phyloP scores from a whole-genome alignment of 2,329 filamentous ascomycete species.

The Colletotrichum somersetense region DNA sequence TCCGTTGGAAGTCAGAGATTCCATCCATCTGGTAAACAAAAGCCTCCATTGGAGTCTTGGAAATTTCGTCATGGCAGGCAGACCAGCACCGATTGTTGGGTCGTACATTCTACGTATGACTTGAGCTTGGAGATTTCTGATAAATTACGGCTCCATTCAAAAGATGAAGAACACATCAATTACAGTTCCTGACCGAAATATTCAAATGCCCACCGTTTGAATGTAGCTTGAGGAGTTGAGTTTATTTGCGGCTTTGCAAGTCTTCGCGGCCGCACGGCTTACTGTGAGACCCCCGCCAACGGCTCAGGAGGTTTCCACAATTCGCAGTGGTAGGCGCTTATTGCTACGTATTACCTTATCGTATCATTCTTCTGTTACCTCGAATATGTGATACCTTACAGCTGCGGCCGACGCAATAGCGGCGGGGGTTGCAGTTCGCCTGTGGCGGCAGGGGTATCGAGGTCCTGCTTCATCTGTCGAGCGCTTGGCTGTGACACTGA shows the following conservation, averaged over 20 bases:
- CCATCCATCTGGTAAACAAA: background rate
- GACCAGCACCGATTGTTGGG: background rate
- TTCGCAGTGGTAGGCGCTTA: background rate
- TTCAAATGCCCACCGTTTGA: background rate
- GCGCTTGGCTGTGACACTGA: slow-evolving; percentile 70
- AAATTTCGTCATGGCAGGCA: background rate
- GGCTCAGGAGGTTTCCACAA: background rate
- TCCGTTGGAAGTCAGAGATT: too few species aligned
- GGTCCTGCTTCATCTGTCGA: slow-evolving; percentile 58
- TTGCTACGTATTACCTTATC: background rate
- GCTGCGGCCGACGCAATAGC: background rate
- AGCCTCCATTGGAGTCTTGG: too few species aligned
- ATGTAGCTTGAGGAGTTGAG: background rate
- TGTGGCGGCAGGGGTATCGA: background rate
- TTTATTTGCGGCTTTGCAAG: background rate
- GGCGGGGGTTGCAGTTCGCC: background rate
- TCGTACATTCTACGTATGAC: too few species aligned
- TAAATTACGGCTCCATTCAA: background rate
- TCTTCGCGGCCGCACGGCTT: too few species aligned
- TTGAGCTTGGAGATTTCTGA: background rate
- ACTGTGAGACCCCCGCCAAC: background rate
- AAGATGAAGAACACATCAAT: too few species aligned
- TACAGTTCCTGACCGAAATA: background rate
- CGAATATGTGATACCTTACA: background rate
- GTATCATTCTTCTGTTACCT: background rate